Base-by-base conservation (phyloP, 805 yeast genomes). In the Candida alai region DNA sequence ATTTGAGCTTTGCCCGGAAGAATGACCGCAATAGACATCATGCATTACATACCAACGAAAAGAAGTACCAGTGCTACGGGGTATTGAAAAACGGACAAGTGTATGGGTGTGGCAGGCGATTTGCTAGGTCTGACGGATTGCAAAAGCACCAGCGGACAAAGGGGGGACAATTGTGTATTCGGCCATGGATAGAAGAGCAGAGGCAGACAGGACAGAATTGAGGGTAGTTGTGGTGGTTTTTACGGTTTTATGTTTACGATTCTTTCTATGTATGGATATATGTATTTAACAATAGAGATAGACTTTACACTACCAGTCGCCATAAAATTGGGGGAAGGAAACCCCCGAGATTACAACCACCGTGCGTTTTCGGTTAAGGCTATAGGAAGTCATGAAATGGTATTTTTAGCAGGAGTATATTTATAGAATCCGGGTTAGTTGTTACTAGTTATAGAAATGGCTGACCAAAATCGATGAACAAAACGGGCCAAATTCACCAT, bases 11-110 rank as follows among this genome's bases (percentile, higher is more conserved):
- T 49, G 71, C 72, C 2, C 42, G 73, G 23, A 70, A 66, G 37
- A 71, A 67, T 37, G 73, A 67, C 47, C 44, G 70, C 17, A 67
- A 66, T 39, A 44, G 73, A 19, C 73, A 67, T 41, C 70, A 67
- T 37, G 71, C 65, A 47, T 62, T 83, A 38, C 94, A 84, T 49
- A 67, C 80, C 3, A 90, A 90, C 1, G 83, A 80, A 54, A 84
- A 80, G 59, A 68, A 78, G 45, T 84, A 69, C 50, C 80, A 79
- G 44, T 84, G 94, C 55, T 73, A 72, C 40, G 94, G 94, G 2
- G 49, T 60, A 4, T 57, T 82, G 37, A 70, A 73, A 40, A 73
- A 74, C 48, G 82, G 83, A 2, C 45, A 58, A 12, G 61, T 61
- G 4, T 66, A 61, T 35, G 73, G 73, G 1, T 67, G 73, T 49